These are phyloP conservation scores for Tagetes patula DNA, from an alignment of 129 eudicot genomes.

Conservation along the genomic window DNA sequence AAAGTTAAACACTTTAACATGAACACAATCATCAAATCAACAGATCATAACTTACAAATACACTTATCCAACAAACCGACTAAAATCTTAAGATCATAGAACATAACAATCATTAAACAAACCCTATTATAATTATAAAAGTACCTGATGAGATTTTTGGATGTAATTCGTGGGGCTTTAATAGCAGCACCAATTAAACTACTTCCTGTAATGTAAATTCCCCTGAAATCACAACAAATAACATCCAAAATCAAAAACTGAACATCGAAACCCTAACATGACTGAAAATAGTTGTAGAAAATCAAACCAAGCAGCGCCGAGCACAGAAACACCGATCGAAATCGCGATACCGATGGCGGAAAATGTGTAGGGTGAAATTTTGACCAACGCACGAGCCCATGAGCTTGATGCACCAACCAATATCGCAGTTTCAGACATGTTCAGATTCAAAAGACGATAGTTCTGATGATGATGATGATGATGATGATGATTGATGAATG, in stretches of 20 bases:
- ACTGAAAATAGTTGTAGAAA: conserved; percentile 1
- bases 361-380: conserved; percentile 87
- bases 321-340: conserved; percentile 93
- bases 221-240: conserved; percentile 42
- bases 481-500: conserved; percentile 7
- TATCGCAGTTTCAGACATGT: conserved; percentile 40
- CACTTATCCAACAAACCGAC: neutral
- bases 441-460: conserved; percentile 35
- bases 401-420: conserved; percentile 71
- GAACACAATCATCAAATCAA: conserved; percentile 9
- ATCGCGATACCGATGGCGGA: conserved; percentile 92
- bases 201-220: conserved; percentile 85
- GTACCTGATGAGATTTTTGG: conserved; percentile 84
- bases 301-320: conserved; percentile 92
- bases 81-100: neutral
- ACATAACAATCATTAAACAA: neutral
- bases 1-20: neutral
- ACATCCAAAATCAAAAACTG: conserved; percentile 4
- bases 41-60: neutral
- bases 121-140: neutral
- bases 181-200: conserved; percentile 90
- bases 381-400: conserved; percentile 81
- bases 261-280: conserved; percentile 15
- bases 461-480: conserved; percentile 24
- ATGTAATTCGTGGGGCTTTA: conserved; percentile 88